Percentiles rank a stretch among this genome's conserved stretches.
Conservation (phyloP, 2,329 filamentous ascomycete species). For the Alternaria panax region DNA sequence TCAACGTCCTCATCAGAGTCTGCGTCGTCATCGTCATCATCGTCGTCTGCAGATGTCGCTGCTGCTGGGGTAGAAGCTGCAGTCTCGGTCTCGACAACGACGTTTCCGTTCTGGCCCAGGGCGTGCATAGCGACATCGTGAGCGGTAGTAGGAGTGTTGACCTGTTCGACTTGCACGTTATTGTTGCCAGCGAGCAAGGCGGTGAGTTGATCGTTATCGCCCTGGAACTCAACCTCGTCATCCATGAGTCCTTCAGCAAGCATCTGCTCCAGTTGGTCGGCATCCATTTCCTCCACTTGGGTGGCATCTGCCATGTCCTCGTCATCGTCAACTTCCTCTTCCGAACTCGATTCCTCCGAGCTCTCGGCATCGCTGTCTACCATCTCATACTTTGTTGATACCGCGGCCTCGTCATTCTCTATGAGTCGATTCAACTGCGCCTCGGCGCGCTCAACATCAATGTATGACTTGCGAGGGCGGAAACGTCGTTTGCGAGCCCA, state of each 20-base stretch:
- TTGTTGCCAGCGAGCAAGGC: conserved; percentile 35
- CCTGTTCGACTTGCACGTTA: conserved; percentile 43
- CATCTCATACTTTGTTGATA: conserved; percentile 66
- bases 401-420: conserved; percentile 69
- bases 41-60: conserved; percentile 50
- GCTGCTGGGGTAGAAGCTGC: conserved; percentile 42
- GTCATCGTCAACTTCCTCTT: conserved; percentile 50
- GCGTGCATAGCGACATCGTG: conserved; percentile 50
- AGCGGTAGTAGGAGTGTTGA: conserved; percentile 44
- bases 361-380: conserved; percentile 55
- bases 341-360: conserved; percentile 47
- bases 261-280: conserved; percentile 47
- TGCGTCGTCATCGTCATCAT: conserved; percentile 55
- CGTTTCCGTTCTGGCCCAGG: conserved; percentile 36
- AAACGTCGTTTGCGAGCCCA: conserved; percentile 84
- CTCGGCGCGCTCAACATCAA: conserved; percentile 86
- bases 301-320: conserved; percentile 52
- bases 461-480: conserved; percentile 80
- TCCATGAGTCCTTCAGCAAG: conserved; percentile 48
- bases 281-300: conserved; percentile 49
- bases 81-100: conserved; percentile 41
- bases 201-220: conserved; percentile 40
- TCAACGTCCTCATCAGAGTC: conserved; percentile 55
- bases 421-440: conserved; percentile 78
- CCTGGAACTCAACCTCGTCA: conserved; percentile 43